Base-by-base conservation (phyloP, 2,329 filamentous ascomycete species). In the Ophiocordyceps camponoti-floridani region DNA sequence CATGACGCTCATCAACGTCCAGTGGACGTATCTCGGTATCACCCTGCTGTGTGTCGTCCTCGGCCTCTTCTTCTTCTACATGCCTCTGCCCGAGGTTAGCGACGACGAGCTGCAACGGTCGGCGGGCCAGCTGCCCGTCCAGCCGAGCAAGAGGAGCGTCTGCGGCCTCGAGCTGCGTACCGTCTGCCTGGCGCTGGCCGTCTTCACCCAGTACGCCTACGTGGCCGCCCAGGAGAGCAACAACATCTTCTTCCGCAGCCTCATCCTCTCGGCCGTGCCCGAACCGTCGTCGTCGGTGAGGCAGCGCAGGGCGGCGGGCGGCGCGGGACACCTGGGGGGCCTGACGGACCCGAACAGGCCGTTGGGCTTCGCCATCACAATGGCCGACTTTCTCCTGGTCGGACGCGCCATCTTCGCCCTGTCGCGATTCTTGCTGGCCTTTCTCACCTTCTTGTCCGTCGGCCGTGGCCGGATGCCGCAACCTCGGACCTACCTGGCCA, bases 11-110 rank as follows among this genome's bases (percentile, higher is more conserved):
- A 72, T 83, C 49, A 77, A 82, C 48, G 82, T 89, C 2, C 85
- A 91, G 59, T 93, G 82, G 81, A 83, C 84, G 0, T 91, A 91
- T 52, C 71, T 91, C n/a, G 81, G 79, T 45, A 81, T 89, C 48
- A 84, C 83, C 0, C 67, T 82, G 23, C 79, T 87, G 46, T 84
- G 82, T 47, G 82, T 81, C 44, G 65, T 74, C 3, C 68, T 93
- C 3, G 82, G 77, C 0, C 63, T 81, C 4, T 75, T 81, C 55
- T 79, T 82, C 56, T 81, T 75, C 55, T 82, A 81, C 53, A 75
- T 79, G 67, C 77, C 77, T 0, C 62, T 81, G 2, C 76, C 77
- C 0, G 77, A 79, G 50, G 69, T 77, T 9, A 68, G 64, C 33
- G 75, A 78, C 49, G 58, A 61, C 16, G 73, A 77, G 48, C 65